Conservation (phyloP, 345 rosid species). For the Camelina hispida region DNA sequence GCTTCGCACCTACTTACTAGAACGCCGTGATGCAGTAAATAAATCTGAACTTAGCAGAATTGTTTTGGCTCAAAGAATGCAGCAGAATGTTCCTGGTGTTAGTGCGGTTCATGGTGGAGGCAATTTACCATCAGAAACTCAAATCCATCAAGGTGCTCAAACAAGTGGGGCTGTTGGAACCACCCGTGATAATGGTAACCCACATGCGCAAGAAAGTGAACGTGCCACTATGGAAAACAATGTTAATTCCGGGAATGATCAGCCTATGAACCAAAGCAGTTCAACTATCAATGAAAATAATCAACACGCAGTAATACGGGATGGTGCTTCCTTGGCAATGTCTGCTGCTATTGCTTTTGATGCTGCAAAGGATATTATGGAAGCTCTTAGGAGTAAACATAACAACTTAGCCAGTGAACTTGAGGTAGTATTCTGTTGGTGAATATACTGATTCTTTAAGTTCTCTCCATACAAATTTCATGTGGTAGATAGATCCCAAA, state of each 20-base stretch:
- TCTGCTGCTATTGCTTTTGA: constrained; percentile 92
- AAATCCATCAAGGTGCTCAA: constrained; percentile 64
- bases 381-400: constrained; percentile 93
- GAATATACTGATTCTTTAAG: constrained; percentile 17
- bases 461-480: background rate
- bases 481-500: background rate
- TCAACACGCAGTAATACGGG: constrained; percentile 68
- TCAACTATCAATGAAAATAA: constrained; percentile 63
- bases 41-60: constrained; percentile 77
- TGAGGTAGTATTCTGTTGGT: constrained; percentile 61
- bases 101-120: constrained; percentile 65
- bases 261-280: constrained; percentile 72
- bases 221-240: constrained; percentile 61
- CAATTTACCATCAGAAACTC: constrained; percentile 60
- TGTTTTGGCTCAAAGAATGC: constrained; percentile 88
- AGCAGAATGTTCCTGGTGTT: constrained; percentile 64
- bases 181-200: constrained; percentile 69
- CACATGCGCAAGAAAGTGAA: constrained; percentile 84
- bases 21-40: constrained; percentile 94
- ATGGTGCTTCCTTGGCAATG: constrained; percentile 66
- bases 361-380: constrained; percentile 98
- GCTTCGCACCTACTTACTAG: constrained; percentile 97
- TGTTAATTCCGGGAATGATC: constrained; percentile 69
- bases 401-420: constrained; percentile 92
- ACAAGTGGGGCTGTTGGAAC: constrained; percentile 61